Base-by-base conservation (phyloP, 2,329 filamentous ascomycete genomes). In the Trichoderma pleuroti region DNA sequence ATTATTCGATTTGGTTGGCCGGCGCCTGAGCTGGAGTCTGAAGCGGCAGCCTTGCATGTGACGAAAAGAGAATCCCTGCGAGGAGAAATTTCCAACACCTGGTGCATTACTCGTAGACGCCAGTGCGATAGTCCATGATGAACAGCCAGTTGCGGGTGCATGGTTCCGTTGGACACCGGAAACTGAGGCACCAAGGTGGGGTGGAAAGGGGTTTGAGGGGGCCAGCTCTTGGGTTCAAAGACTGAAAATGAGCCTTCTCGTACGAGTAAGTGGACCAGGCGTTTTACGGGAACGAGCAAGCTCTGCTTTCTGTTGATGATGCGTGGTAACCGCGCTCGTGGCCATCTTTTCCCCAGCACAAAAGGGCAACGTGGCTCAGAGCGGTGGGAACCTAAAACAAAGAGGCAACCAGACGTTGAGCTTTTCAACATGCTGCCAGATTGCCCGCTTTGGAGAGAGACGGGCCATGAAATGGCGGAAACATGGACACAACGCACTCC, bases 1-100 rank as follows among this genome's bases (percentile, higher is more conserved):
- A 21, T 11, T n/a, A 59, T 60, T 52, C 30, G 36, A 60, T 60
- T 26, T 70, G 61, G 68, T 70, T 70, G 61, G 68, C 61, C 12
- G 28, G 30, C 24, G 46, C n/a, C 49, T 60, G 32, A 18, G 52
- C 61, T 46, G 39, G 28, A 59, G 49, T 60, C 39, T 49, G 52
- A 52, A 65, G 65, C 21, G 32, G 21, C 60, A 71, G 69, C 63
- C 69, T 71, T 64, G 42, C 63, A 61, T 71, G 62, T 68, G 63
- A 68, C 57, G 69, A 60, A 32, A 67, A 34, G 39, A 26, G 14
- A n/a, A 62, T 46, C 69, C 69, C 63, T 71, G 69, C 57, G 49
- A 62, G 54, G 54, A 61, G 68, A 70, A 52, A 65, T 60, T 61
- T 61, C 39, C 34, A 36, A 68, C 39, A 24, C 65, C 42, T 54